Evolutionary conservation across 2,329 filamentous ascomycete genomes (phyloP).

Genomic region (Plectosphaerella cucumerina): DNA sequence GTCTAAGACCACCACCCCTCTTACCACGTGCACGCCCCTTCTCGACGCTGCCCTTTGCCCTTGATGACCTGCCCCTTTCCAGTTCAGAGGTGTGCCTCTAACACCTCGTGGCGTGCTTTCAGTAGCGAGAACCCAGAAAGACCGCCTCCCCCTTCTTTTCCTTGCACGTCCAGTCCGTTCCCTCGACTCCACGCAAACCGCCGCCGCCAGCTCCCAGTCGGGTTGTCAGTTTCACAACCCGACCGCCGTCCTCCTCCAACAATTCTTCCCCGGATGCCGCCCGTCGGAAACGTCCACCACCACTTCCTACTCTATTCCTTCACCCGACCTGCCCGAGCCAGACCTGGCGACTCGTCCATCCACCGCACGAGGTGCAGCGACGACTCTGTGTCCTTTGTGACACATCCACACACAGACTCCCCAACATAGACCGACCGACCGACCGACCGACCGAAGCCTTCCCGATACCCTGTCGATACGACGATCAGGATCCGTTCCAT

Average conservation of each 20-base stretch:
- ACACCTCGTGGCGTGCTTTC: not conserved
- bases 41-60: not conserved
- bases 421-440: too few species aligned
- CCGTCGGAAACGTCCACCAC: not conserved
- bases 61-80: not conserved
- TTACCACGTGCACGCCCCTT: not conserved
- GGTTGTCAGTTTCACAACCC: slow-evolving; percentile 4
- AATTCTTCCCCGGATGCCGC: slow-evolving; percentile 1
- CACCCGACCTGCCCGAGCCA: slow-evolving; percentile 5
- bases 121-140: not conserved
- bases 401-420: too few species aligned
- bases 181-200: too few species aligned
- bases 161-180: too few species aligned
- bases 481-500: not conserved
- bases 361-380: too few species aligned
- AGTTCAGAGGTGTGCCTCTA: not conserved
- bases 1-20: not conserved
- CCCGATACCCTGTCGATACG: too few species aligned
- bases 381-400: too few species aligned
- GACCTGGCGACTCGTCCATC: not conserved
- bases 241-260: slow-evolving; percentile 1
- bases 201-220: slow-evolving; percentile 1
- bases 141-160: slow-evolving; percentile 1
- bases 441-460: too few species aligned
- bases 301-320: slow-evolving; percentile 8